A percentile compares a stretch with the other conserved stretches of the same genome.
Conservation (phyloP, 106 monocot species). For the Dendrobium officinale region DNA sequence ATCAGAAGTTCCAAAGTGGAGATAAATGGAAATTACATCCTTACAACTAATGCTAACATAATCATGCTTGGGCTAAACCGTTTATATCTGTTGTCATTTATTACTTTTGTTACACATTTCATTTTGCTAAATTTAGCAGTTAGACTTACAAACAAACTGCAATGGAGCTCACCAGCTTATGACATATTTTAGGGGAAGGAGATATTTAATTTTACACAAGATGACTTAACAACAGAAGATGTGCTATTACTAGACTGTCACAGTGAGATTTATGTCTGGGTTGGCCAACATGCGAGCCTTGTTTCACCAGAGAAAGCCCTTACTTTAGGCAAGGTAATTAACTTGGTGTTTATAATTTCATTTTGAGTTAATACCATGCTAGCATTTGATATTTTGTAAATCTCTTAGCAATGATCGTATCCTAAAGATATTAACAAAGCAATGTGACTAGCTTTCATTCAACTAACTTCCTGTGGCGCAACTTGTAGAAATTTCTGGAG, state of each 20-base stretch:
- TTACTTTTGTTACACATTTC: not conserved
- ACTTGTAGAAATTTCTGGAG: conserved; percentile 25
- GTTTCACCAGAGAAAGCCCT: not conserved
- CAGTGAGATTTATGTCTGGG: conserved; percentile 10
- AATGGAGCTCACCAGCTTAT: not conserved
- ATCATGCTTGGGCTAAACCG: not conserved
- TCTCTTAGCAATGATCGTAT: not conserved
- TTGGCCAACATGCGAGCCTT: conserved; percentile 9
- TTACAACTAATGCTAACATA: not conserved
- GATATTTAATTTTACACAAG: conserved; percentile 24
- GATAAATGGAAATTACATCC: not conserved
- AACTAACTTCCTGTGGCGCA: not conserved
- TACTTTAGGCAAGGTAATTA: conserved; percentile 4
- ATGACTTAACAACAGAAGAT: conserved; percentile 17
- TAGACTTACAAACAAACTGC: not conserved
- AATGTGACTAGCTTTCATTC: not conserved
- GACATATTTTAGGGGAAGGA: conserved; percentile 12
- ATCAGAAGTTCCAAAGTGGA: not conserved
- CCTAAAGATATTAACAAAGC: not conserved
- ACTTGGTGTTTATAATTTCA: not conserved
- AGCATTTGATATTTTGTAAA: not conserved
- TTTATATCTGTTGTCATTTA: not conserved
- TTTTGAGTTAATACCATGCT: not conserved
- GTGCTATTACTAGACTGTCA: conserved; percentile 9
- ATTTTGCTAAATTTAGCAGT: not conserved